Base-by-base conservation (phyloP, 257 asterid species). In the Ilex asprella region DNA sequence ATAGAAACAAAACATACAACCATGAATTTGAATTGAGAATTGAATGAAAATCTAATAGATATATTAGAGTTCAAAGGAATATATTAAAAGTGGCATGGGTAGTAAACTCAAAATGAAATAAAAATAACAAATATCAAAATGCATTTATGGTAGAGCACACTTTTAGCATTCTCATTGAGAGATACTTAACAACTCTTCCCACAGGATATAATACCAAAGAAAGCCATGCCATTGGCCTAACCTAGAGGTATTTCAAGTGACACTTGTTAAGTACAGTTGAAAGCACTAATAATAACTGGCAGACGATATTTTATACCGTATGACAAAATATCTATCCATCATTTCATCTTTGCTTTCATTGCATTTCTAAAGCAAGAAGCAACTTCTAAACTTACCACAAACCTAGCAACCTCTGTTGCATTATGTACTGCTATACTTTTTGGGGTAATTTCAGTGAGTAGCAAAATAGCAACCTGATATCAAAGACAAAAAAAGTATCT, bases 161-260 rank as follows among this genome's bases (percentile, higher is more conserved):
- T 75, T 93, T 93, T 75, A 93, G 83, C 92, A 93, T 93, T 69
- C 99, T 97, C 99, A 85, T 90, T 58, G 99, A 93, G 57, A 93
- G 76, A 79, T 82, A 93, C 21, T 96, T 93, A 43, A 93, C 99
- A 49, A 93, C 86, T 82, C 97, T 81, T 66, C 99, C 99, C 55
- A 93, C 94, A 52, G 99, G 99, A 81, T 93, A 93, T 64, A 93
- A 73, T 51, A 93, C 73, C 21, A 84, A 76, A 43, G 99, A 93
- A 75, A 93, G 97, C 99, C 97, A 93, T 15, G 99, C 99, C 75
- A 93, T 97, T 57, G 99, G 99, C 74, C 97, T 85, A 76, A 85
- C 99, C 99, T 93, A 82, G 70, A 81, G 71, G 73, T 73, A 80
- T 70, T 70, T 65, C 61, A 67, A 62, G 69, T 59, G 68, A 67